A percentile compares a stretch with the other conserved stretches of the same genome.
These are phyloP conservation scores for Cercospora sp. DNA, from an alignment of 2,329 filamentous ascomycete genomes.

Conservation along the genomic window DNA sequence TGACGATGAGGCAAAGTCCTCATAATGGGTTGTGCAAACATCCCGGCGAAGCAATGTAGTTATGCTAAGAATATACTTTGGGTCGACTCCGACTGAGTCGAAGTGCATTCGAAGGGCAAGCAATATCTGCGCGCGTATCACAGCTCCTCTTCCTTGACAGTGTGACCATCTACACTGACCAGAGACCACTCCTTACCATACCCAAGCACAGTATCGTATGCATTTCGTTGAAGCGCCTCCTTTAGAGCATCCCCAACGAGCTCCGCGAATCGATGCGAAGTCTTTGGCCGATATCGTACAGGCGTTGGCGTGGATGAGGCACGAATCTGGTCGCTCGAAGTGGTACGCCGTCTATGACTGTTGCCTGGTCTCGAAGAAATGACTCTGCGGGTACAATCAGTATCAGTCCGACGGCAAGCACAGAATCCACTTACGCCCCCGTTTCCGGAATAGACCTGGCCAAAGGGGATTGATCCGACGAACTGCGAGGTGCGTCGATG, in stretches of 20 bases:
- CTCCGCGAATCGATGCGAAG: background rate
- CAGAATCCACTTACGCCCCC: background rate
- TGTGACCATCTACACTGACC: slow-evolving; percentile 35
- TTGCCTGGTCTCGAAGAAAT: background rate
- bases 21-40: background rate
- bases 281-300: background rate
- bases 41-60: background rate
- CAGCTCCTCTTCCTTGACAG: slow-evolving; percentile 34
- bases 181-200: slow-evolving; percentile 30
- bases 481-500: background rate
- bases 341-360: background rate
- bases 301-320: background rate
- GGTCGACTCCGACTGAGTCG: too few species aligned
- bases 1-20: background rate
- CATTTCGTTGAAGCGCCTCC: slow-evolving; percentile 26
- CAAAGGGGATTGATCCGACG: background rate
- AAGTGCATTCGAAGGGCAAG: too few species aligned
- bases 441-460: background rate
- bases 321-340: background rate
- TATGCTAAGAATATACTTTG: too few species aligned
- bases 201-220: slow-evolving; percentile 32
- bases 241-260: slow-evolving; percentile 15
- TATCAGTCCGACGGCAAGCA: background rate
- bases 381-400: background rate
- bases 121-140: slow-evolving; percentile 5